These are phyloP conservation scores for Rubus idaeus DNA, from an alignment of 306 rosid genomes.

Conservation along the genomic window DNA sequence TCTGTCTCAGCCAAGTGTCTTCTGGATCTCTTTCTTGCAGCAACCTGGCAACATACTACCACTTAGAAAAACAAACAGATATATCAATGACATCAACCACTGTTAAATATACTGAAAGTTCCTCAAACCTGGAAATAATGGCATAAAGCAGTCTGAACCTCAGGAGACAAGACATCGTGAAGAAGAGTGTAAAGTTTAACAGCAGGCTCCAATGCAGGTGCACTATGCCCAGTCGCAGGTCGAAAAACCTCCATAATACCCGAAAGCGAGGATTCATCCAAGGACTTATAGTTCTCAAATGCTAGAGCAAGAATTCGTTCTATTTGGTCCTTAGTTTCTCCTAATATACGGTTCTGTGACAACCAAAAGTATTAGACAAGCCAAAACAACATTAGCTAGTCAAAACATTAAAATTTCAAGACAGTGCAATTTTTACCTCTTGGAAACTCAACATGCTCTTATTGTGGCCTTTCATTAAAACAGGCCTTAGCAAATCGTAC, in stretches of 20 bases:
- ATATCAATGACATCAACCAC: constrained; percentile 20
- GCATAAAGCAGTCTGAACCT: constrained; percentile 87
- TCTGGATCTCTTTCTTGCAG: constrained; percentile 84
- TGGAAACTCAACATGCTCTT: constrained; percentile 92
- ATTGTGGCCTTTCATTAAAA: constrained; percentile 72
- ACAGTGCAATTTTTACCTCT: constrained; percentile 58
- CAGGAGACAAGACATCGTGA: constrained; percentile 91
- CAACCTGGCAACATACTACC: constrained; percentile 59
- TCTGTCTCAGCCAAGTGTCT: constrained; percentile 89
- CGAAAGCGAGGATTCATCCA: constrained; percentile 74
- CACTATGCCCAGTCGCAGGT: constrained; percentile 71
- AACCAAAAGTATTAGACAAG: constrained; percentile 18
- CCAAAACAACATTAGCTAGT: constrained; percentile 21
- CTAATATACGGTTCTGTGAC: constrained; percentile 83
- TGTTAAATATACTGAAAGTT: constrained; percentile 23
- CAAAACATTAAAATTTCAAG: neutral
- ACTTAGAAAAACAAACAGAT: constrained; percentile 27
- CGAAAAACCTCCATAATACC: constrained; percentile 77
- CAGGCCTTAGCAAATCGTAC: constrained; percentile 66
- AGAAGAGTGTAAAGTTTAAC: constrained; percentile 87
- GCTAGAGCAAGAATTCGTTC: constrained; percentile 74
- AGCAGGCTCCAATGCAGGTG: constrained; percentile 92
- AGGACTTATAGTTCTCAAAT: constrained; percentile 91
- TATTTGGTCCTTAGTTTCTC: constrained; percentile 90
- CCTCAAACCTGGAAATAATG: constrained; percentile 89